Conservation (phyloP, 805 yeast species). For the Suhomyces faveliae region DNA sequence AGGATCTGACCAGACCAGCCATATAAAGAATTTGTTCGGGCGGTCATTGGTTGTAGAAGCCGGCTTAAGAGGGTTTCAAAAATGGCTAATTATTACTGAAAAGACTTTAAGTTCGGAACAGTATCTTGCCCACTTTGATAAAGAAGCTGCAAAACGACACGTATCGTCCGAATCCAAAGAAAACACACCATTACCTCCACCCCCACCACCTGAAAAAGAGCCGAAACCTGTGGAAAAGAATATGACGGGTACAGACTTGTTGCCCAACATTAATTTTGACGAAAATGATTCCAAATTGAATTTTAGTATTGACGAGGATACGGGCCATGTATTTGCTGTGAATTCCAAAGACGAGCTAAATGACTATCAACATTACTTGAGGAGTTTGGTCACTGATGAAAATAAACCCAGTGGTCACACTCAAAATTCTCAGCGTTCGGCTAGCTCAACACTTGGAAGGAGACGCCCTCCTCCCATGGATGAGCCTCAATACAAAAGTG, state of each 20-base stretch:
- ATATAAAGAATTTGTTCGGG: conserved; percentile 70
- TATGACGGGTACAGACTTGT: conserved; percentile 16
- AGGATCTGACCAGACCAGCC: conserved; percentile 68
- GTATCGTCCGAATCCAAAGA: conserved; percentile 9
- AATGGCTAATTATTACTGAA: conserved; percentile 78
- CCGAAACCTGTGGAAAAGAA: conserved; percentile 2
- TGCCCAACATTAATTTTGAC: conserved; percentile 21
- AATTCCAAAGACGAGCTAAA: not conserved
- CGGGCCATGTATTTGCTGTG: conserved; percentile 7
- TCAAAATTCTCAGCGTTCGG: not conserved
- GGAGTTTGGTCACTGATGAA: conserved; percentile 14
- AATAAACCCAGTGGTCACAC: not conserved
- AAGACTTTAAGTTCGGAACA: conserved; percentile 46
- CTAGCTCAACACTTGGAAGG: not conserved
- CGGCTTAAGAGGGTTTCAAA: conserved; percentile 71
- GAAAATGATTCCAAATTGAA: conserved; percentile 21
- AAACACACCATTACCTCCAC: conserved; percentile 16
- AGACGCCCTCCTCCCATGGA: conserved; percentile 3
- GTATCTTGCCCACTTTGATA: conserved; percentile 26
- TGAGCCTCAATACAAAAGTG: not conserved
- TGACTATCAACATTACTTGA: conserved; percentile 25
- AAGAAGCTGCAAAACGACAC: conserved; percentile 1
- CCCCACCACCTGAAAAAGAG: conserved; percentile 16
- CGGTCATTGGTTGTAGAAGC: conserved; percentile 80
- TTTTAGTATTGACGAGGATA: conserved; percentile 6